phyloP scores from a whole-genome alignment of 257 asterid genomes.

The Linaria vulgaris region DNA sequence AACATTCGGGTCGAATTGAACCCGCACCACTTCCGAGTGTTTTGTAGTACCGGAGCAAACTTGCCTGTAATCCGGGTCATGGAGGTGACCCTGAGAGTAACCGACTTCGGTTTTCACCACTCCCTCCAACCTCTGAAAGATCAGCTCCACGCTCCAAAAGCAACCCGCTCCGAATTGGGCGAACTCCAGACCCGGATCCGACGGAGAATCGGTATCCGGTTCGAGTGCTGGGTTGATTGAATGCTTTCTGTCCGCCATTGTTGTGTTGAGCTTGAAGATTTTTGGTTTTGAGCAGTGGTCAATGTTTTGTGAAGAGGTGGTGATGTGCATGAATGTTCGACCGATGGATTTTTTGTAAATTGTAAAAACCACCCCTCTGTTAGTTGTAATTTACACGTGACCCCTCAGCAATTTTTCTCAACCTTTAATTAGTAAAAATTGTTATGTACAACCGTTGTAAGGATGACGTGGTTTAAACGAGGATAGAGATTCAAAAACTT shows the following conservation, averaged over 20 bases:
- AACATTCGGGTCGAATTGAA: constrained; percentile 64
- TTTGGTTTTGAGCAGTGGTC: background rate
- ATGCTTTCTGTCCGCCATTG: constrained; percentile 40
- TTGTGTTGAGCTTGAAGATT: background rate
- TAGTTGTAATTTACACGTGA: too few species aligned
- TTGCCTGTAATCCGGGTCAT: constrained; percentile 57
- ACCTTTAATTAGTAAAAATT: too few species aligned
- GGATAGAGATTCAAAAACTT: too few species aligned
- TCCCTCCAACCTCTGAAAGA: constrained; percentile 69
- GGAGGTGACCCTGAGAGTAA: constrained; percentile 66
- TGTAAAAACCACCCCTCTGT: too few species aligned
- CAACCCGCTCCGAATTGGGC: constrained; percentile 90
- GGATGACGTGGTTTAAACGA: too few species aligned
- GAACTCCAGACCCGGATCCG: constrained; percentile 47
- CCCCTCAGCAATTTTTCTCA: too few species aligned
- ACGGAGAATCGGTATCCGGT: constrained; percentile 50
- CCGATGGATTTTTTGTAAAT: too few species aligned
- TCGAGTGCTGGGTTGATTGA: constrained; percentile 58
- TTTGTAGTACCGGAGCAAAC: constrained; percentile 71
- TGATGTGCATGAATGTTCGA: background rate
- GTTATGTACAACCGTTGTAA: too few species aligned
- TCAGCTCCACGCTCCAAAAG: constrained; percentile 81
- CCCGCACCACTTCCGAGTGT: constrained; percentile 74
- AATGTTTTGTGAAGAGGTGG: background rate
- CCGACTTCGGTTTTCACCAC: constrained; percentile 87